Percentiles rank a stretch among this genome's conserved stretches.
Conservation (phyloP, 345 rosid genomes). For the Rhodamnia argentea region DNA sequence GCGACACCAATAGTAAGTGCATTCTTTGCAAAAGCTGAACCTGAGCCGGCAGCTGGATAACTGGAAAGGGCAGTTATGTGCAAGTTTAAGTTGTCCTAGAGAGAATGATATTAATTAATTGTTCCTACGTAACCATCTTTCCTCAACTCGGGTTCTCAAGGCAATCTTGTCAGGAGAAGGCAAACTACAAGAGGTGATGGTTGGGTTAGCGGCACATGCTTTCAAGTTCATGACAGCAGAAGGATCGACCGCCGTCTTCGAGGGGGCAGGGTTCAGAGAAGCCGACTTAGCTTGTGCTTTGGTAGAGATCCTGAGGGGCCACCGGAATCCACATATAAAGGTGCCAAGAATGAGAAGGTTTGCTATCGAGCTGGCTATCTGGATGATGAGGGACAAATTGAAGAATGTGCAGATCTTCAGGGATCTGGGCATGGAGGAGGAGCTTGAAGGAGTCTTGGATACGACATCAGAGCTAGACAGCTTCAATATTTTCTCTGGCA, state of each 20-base stretch:
- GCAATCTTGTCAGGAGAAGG: conserved; percentile 44
- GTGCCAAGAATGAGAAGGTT: conserved; percentile 65
- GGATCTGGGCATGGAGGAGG: conserved; percentile 41
- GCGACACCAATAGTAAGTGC: conserved; percentile 55
- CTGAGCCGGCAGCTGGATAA: neutral
- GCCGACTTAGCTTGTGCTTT: conserved; percentile 29
- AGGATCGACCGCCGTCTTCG: conserved; percentile 29
- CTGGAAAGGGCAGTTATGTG: neutral
- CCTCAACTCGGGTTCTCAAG: conserved; percentile 48
- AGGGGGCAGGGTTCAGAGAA: conserved; percentile 29
- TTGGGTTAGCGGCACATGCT: conserved; percentile 44
- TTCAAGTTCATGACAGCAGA: conserved; percentile 42
- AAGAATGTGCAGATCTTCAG: conserved; percentile 20
- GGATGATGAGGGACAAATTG: conserved; percentile 60
- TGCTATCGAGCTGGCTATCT: conserved; percentile 55
- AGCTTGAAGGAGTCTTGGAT: conserved; percentile 45
- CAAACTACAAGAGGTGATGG: conserved; percentile 79
- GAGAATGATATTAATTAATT: neutral
- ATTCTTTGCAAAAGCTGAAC: neutral
- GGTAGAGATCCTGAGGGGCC: conserved; percentile 32
- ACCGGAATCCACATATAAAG: conserved; percentile 36
- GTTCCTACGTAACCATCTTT: neutral
- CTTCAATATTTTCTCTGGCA: conserved; percentile 68
- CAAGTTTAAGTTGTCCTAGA: neutral
- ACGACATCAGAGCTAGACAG: conserved; percentile 71